Evolutionary conservation across 75 land plant species (phyloP).

Genomic region (Larix kaempferi): DNA sequence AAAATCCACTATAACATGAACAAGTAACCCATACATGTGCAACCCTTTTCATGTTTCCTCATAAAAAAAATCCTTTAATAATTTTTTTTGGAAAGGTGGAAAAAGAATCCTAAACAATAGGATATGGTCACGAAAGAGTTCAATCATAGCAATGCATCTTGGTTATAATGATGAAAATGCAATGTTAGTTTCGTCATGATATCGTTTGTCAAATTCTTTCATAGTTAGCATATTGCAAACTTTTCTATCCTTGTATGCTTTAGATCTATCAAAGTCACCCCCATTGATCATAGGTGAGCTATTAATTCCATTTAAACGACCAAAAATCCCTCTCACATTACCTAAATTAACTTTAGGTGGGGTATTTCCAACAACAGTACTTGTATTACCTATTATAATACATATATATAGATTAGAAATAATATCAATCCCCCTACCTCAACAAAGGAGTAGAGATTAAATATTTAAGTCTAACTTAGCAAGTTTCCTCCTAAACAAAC

Average conservation of each 20-base stretch:
- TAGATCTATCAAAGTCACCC: conserved; percentile 92
- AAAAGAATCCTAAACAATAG: conserved; percentile 88
- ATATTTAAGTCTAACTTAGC: not conserved
- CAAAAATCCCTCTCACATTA: conserved; percentile 86
- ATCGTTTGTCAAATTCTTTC: conserved; percentile 47
- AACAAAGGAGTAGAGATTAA: not conserved
- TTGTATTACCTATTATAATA: conserved; percentile 67
- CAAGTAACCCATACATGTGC: conserved; percentile 65
- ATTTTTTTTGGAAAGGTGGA: conserved; percentile 99
- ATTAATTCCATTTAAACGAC: conserved; percentile 81
- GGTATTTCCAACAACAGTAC: conserved; percentile 93
- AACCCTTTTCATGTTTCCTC: conserved; percentile 96
- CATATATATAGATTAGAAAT: not conserved
- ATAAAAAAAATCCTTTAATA: conserved; percentile 96
- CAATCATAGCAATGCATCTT: conserved; percentile 98
- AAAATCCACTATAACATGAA: not conserved
- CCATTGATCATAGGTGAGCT: conserved; percentile 95
- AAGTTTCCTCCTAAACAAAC: not conserved
- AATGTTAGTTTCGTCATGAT: conserved; percentile 90
- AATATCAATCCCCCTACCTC: not conserved
- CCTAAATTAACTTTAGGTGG: conserved; percentile 99
- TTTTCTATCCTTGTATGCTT: conserved; percentile 86
- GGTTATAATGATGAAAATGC: conserved; percentile 95
- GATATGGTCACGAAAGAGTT: conserved; percentile 95
- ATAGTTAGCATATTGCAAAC: too few species aligned